These are phyloP conservation scores for Tuber borchii DNA, from an alignment of 495 filamentous ascomycete genomes.

Conservation along the genomic window DNA sequence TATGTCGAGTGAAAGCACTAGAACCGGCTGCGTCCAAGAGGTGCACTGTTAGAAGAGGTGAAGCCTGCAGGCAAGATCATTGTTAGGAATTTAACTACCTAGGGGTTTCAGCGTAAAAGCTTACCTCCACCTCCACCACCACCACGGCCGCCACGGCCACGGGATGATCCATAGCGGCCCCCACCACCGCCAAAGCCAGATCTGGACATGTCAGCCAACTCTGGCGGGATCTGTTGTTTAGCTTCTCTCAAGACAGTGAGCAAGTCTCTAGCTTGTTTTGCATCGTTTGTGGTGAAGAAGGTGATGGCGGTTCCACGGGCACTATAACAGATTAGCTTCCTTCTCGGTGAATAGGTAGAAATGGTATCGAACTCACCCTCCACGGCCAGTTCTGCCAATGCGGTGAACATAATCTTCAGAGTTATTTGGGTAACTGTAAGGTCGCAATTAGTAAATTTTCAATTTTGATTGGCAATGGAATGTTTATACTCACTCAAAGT, in stretches of 20 bases:
- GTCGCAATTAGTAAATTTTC: conserved; percentile 17
- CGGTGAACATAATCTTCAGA: conserved; percentile 99
- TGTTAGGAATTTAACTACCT: conserved; percentile 26
- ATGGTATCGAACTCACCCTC: conserved; percentile 46
- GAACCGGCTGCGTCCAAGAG: conserved; percentile 53
- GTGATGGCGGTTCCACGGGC: conserved; percentile 89
- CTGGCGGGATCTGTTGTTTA: conserved; percentile 96
- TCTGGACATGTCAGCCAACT: conserved; percentile 90
- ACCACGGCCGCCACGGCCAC: conserved; percentile 60
- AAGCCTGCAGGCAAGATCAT: conserved; percentile 43
- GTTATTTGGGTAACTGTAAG: conserved; percentile 67
- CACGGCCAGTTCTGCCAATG: conserved; percentile 95
- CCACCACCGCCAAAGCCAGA: conserved; percentile 82
- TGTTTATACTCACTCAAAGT: conserved; percentile 64
- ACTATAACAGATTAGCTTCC: conserved; percentile 43
- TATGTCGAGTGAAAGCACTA: conserved; percentile 30
- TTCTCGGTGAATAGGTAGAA: neutral
- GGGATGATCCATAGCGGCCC: conserved; percentile 59
- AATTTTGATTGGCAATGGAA: neutral
- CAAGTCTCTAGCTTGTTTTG: conserved; percentile 95
- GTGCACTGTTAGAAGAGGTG: conserved; percentile 60
- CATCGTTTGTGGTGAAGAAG: conserved; percentile 98
- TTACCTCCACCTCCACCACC: conserved; percentile 52
- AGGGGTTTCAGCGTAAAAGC: conserved; percentile 15
- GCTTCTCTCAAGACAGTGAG: conserved; percentile 86